These are phyloP conservation scores for Suillus paluster DNA, from an alignment of 768 basidiomycete genomes.

Conservation along the genomic window DNA sequence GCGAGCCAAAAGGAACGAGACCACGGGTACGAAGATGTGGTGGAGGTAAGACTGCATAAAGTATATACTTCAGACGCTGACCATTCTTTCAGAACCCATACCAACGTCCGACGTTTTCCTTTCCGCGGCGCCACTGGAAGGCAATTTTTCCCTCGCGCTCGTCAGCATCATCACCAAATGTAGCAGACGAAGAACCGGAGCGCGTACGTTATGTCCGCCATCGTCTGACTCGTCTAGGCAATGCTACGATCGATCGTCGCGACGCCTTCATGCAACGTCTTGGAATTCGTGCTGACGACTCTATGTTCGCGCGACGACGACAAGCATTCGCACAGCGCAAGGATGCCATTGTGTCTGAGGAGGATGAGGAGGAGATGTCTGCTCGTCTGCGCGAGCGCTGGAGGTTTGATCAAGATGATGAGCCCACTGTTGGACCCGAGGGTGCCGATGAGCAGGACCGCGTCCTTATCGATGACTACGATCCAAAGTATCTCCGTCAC, in stretches of 20 bases:
- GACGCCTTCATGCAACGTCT: conserved; percentile 32
- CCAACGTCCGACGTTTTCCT: conserved; percentile 62
- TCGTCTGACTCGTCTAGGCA: conserved; percentile 84
- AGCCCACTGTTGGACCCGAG: conserved; percentile 54
- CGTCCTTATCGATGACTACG: conserved; percentile 72
- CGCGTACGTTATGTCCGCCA: conserved; percentile 54
- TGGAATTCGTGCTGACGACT: conserved; percentile 22
- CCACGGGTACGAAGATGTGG: conserved; percentile 83
- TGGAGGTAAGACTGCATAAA: conserved; percentile 61
- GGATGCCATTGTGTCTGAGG: conserved; percentile 30
- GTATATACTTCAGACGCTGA: conserved; percentile 8
- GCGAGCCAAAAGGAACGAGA: conserved; percentile 72
- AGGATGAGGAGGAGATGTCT: conserved; percentile 47
- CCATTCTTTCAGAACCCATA: conserved; percentile 60
- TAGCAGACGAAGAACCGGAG: conserved; percentile 22
- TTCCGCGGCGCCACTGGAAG: conserved; percentile 70
- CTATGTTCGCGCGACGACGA: conserved; percentile 9
- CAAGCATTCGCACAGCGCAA: conserved; percentile 28
- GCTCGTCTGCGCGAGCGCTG: conserved; percentile 59
- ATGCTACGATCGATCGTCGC: conserved; percentile 76
- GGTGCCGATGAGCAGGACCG: conserved; percentile 73
- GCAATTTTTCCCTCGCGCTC: conserved; percentile 48
- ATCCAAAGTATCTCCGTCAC: conserved; percentile 59
- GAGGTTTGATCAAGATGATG: conserved; percentile 72
- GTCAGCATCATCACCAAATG: conserved; percentile 27